Base-by-base conservation (phyloP, 2,329 filamentous ascomycete species). In the Fusarium sp. region DNA sequence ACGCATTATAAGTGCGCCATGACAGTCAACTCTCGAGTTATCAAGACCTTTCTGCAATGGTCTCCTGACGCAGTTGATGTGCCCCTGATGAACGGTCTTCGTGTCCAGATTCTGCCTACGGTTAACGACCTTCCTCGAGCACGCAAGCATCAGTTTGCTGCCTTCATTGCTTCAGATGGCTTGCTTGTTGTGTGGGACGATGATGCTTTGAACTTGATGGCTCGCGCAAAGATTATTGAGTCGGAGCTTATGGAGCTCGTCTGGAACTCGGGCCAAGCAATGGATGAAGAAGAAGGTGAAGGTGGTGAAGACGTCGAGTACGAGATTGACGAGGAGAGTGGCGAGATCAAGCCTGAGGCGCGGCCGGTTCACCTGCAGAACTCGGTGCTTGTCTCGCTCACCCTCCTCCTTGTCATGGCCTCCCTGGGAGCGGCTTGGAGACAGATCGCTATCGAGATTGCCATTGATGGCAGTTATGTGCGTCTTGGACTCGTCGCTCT, bases 101-200 rank as follows among this genome's bases (percentile, higher is more conserved):
- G 92, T 41, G 90, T 95, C 18, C 93, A 95, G 82, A 92, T 95
- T 69, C 82, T 95, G 11, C 92, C 92, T 0, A 92, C 90, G 0
- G 88, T 95, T 54, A 89, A 92, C 18, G 92, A 95, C 78, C 87
- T 95, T 5, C 87, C 91, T 0, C 87, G 90, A 45, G 93, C 93
- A 6, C 88, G 93, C 68, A 95, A 94, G 81, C 90, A 94, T 80
- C 94, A 96, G 80, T 95, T 93, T 74, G 94, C 93, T 14, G 94
- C 94, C 9, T 95, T 96, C 80, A 88, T 96, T 48, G 91, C 92
- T 3, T 90, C 89, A 0, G 91, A 94, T 71, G 90, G 90, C 6
- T 85, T 95, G 6, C 85, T 97, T 1, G 85, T 96, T 2, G 93
- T 96, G 1, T 97, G 94, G 94, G 94, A 96, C 75, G 94, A 96